Conservation (phyloP, 305 asterid genomes). For the Fraxinus albicans region DNA sequence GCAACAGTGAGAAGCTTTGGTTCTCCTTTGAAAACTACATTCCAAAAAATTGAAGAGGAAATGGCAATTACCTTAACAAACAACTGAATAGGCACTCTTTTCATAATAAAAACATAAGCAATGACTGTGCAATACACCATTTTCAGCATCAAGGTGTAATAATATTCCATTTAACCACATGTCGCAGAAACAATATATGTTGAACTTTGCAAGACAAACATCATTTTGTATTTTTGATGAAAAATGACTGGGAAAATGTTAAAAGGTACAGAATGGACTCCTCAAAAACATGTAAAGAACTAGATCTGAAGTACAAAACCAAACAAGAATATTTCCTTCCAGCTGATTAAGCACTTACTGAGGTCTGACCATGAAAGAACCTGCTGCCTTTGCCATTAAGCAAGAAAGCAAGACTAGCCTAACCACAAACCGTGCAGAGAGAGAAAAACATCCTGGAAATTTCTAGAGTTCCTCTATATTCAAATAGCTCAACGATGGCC, state of each 20-base stretch:
- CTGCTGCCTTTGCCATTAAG: neutral
- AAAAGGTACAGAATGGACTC: neutral
- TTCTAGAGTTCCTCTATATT: neutral
- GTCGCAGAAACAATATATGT: neutral
- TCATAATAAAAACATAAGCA: neutral
- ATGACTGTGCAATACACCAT: neutral
- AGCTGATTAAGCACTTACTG: neutral
- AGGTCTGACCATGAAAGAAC: neutral
- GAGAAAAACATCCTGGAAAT: neutral
- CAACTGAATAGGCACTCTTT: neutral
- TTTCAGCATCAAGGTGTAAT: neutral
- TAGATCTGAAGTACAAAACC: neutral
- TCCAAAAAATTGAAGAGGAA: neutral
- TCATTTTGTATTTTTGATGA: neutral
- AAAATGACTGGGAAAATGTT: neutral
- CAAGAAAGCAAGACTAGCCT: neutral
- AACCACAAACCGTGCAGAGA: neutral
- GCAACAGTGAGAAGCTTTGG: constrained; percentile 35
- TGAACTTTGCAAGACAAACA: neutral
- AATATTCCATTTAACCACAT: neutral
- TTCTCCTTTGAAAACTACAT: constrained; percentile 75
- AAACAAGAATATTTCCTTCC: neutral
- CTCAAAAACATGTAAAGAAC: neutral
- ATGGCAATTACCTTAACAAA: neutral
- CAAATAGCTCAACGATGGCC: neutral